Base-by-base conservation (phyloP, 352 stramenopile genomes). In the Phytophthora cactorum region DNA sequence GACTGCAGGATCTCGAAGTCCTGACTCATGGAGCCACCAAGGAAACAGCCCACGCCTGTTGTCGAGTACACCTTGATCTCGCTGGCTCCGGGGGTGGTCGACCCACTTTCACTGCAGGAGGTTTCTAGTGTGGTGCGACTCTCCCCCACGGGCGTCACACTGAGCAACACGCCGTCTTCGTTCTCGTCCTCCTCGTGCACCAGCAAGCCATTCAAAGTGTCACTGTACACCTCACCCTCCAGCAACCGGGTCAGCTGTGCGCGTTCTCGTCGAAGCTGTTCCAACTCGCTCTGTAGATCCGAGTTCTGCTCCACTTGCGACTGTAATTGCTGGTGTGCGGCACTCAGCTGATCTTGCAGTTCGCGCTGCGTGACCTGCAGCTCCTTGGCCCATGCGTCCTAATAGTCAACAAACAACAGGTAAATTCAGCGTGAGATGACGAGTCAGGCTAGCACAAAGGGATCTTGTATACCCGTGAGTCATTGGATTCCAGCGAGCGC, bases 381-480 rank as follows among this genome's bases (percentile, higher is more conserved):
- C 44, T 94, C 84, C 63, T 94, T 93, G 4, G 84, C 82, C 86
- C 88, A 96, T 5, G 88, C 84, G 60, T 93, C 86, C 88, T 95
- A 62, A 14, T 14, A 63, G 36, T 39, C 6, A 38, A 39, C 3
- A 63, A 46, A 32, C 12, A 54, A 41, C 17, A 72, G 0, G 57
- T 25, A 31, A 74, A 12, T 41, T 32, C 2, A 54, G 22, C 12
- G 57, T 70, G n/a, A 73, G 56, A 17, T 53, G 5, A 38, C 11
- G 25, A 52, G 22, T 39, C 15, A 36, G 14, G 28, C 10, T 36
- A 49, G 55, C 32, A 14, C 65, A 58, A 80, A 77, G 61, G 70
- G 76, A 91, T 75, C 75, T 90, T 71, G 27, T 77, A 78, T 91
- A 92, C 83, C 81, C 81, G 72, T 68, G 81, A 89, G 67, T 91